These are phyloP conservation scores for Multifurca ochricompacta DNA, from an alignment of 768 basidiomycete species.

Conservation along the genomic window DNA sequence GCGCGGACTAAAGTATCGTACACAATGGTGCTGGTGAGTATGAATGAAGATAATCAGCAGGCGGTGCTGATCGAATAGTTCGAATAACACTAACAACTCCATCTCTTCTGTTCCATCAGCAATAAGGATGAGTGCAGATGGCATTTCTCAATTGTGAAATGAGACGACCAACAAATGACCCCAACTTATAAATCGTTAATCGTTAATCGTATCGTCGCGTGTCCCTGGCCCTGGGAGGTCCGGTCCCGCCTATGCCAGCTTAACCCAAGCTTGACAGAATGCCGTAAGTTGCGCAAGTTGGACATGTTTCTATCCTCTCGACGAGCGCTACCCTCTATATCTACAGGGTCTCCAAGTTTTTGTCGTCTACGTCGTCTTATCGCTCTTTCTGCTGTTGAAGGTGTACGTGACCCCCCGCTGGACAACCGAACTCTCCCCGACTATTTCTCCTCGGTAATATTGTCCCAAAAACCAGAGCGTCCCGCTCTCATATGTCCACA, in stretches of 20 bases:
- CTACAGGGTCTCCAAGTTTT: not conserved
- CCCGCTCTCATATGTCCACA: conserved; percentile 60
- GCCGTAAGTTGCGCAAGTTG: not conserved
- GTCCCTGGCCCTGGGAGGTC: no score
- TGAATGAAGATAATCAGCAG: not conserved
- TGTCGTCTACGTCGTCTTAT: conserved; percentile 23
- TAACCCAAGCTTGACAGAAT: no score
- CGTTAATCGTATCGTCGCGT: no score
- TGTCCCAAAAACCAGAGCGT: conserved; percentile 38
- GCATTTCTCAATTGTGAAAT: no score
- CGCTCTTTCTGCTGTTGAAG: conserved; percentile 48
- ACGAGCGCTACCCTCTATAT: not conserved
- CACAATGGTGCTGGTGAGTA: conserved; percentile 54
- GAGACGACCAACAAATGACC: no score
- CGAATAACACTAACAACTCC: conserved; percentile 65
- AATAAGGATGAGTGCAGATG: conserved; percentile 63
- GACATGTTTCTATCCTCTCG: not conserved
- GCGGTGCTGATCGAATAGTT: not conserved
- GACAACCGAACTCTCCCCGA: conserved; percentile 46
- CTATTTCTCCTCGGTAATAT: conserved; percentile 54
- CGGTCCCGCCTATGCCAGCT: no score
- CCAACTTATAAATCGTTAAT: no score
- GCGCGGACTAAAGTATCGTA: conserved; percentile 80
- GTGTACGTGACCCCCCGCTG: conserved; percentile 48
- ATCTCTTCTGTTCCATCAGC: conserved; percentile 85